phyloP scores from a whole-genome alignment of 1,284 basidiomycete species.

The Trichosporon sp. region DNA sequence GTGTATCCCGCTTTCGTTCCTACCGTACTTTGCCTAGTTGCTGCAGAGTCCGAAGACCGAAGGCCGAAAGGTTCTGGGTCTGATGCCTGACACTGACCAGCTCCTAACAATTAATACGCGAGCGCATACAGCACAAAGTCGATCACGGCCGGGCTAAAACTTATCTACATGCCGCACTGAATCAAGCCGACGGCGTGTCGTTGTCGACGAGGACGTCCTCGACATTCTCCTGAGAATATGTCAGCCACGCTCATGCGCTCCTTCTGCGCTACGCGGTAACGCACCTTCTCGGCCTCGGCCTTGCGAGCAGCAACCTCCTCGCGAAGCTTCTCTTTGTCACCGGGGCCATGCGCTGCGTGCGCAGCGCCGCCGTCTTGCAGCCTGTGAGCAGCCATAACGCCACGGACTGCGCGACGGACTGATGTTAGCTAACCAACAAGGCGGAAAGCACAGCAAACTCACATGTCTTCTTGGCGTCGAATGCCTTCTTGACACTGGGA shows the following conservation, averaged over 20 bases:
- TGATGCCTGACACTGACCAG: neutral
- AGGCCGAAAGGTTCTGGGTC: neutral
- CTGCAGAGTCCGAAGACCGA: neutral
- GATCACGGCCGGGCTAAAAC: neutral
- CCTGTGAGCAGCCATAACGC: slow-evolving; percentile 76
- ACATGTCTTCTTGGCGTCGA: slow-evolving; percentile 84
- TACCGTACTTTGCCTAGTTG: neutral
- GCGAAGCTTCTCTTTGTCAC: slow-evolving; percentile 56
- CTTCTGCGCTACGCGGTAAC: slow-evolving; percentile 16
- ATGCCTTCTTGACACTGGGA: slow-evolving; percentile 79
- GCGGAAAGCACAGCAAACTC: slow-evolving; percentile 37
- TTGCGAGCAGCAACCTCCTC: slow-evolving; percentile 67
- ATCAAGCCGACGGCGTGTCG: slow-evolving; percentile 1
- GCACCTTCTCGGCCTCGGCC: slow-evolving; percentile 69
- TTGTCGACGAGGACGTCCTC: slow-evolving; percentile 23
- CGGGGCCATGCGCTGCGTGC: slow-evolving; percentile 54
- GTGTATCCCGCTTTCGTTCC: neutral
- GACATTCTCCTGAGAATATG: slow-evolving; percentile 34
- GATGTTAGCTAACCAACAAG: slow-evolving; percentile 6
- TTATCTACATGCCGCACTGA: neutral
- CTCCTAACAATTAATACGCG: neutral
- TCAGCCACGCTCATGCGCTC: neutral
- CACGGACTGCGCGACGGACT: slow-evolving; percentile 82
- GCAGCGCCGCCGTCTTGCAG: slow-evolving; percentile 53
- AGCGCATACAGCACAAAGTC: neutral